Base-by-base conservation (phyloP, 2,329 filamentous ascomycete genomes). In the Beauveria scarabaeidicola region DNA sequence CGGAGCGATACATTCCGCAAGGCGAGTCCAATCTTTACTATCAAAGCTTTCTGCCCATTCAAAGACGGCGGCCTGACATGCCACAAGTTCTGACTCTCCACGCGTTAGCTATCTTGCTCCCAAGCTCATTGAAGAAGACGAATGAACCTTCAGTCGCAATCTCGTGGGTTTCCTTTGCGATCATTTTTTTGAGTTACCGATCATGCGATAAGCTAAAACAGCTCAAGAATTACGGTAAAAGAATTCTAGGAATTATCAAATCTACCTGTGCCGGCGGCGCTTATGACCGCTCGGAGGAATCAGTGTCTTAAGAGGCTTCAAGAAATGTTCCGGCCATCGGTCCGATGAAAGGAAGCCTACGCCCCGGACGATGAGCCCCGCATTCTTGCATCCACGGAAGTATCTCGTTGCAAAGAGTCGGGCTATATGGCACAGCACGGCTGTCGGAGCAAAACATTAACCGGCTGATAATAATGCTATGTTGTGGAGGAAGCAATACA, bases 11-110 rank as follows among this genome's bases (percentile, higher is more conserved):
- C 80, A 82, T 63, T 79, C 81, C 60, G 74, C 67, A 41, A 86
- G 78, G 55, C 83, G 78, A 40, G 17, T 40, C 38, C 17, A 40
- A 15, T 40, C 38, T n/a, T 40, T n/a, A n/a, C 38, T 80, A 70
- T 86, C 82, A 71, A 84, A 85, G 73, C 79, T 83, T 68, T 86
- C 81, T 61, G 81, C 82, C 83, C 83, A 85, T 64, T 86, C 79
- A 70, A 81, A 82, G 64, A 76, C n/a, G 21, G 46, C 46, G 15
- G 46, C 46, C 23, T 50, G 70, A 50, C 36, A 50, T 46, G 38
- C 38, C 38, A 40, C 38, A n/a, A 40, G 38, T 3, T 40, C 38
- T 40, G 38, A 40, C 29, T 40, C 11, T 40, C 5, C 38, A 40
- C 17, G 17, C 8, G 38, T 40, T n/a, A 40, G 38, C 38, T 40